Evolutionary conservation across 2,329 filamentous ascomycete species (phyloP).

Genomic region (Cyphellophora attinorum): DNA sequence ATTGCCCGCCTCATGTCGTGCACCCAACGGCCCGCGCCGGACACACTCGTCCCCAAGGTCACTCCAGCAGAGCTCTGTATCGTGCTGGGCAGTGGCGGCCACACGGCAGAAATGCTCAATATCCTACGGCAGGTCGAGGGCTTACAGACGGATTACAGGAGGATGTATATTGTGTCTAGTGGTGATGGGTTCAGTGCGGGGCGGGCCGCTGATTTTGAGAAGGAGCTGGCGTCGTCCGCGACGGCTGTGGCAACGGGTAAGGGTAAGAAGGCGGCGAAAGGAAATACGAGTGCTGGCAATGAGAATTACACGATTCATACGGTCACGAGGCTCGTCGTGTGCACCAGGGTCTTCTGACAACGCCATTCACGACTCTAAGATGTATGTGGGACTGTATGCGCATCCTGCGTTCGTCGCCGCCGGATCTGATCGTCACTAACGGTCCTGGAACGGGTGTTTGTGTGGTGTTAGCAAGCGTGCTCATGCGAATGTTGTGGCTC

Average conservation of each 20-base stretch:
- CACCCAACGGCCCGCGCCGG: constrained; percentile 4
- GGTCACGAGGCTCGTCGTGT: constrained; percentile 65
- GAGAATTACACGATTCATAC: constrained; percentile 58
- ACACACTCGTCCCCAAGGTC: constrained; percentile 11
- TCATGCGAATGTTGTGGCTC: constrained; percentile 43
- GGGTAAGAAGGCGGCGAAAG: constrained; percentile 8
- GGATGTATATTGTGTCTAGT: constrained; percentile 72
- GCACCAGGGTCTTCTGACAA: constrained; percentile 61
- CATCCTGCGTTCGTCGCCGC: constrained; percentile 46
- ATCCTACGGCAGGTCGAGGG: constrained; percentile 58
- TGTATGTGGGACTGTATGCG: constrained; percentile 56
- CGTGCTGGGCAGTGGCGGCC: constrained; percentile 84
- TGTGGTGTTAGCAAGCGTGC: constrained; percentile 48
- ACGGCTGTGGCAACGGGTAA: too few species aligned
- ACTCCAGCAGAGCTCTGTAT: constrained; percentile 56
- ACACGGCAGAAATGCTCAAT: constrained; percentile 88
- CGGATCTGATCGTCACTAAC: constrained; percentile 74
- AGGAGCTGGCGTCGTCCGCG: constrained; percentile 28
- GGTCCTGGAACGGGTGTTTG: constrained; percentile 83
- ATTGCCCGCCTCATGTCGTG: constrained; percentile 11
- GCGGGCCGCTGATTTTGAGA: constrained; percentile 57
- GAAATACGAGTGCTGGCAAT: constrained; percentile 20
- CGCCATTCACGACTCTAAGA: constrained; percentile 46
- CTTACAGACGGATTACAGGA: constrained; percentile 39
- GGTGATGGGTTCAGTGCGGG: constrained; percentile 64